phyloP scores from a whole-genome alignment of 495 filamentous ascomycete genomes.

The Podospora conica region DNA sequence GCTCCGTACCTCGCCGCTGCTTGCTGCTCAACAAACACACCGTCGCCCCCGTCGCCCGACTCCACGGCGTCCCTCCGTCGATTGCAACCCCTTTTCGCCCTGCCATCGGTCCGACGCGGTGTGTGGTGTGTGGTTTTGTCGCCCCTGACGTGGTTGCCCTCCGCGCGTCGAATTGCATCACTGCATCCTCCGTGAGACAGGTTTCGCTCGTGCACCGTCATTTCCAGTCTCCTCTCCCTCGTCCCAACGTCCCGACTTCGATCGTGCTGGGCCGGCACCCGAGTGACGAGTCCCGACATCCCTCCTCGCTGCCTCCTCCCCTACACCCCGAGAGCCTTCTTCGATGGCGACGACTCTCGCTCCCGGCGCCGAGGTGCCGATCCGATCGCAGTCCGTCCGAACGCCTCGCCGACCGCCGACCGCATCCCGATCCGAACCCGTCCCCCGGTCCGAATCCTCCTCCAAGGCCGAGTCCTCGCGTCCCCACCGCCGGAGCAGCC shows the following conservation, averaged over 20 bases:
- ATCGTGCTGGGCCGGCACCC: not conserved
- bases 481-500: slow-evolving; percentile 40
- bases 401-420: slow-evolving; percentile 29
- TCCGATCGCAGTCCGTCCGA: slow-evolving; percentile 32
- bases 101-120: slow-evolving; percentile 4
- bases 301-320: not conserved
- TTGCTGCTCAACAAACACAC: slow-evolving; percentile 1
- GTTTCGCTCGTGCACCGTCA: not conserved
- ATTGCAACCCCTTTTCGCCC: slow-evolving; percentile 6
- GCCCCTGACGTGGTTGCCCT: not conserved
- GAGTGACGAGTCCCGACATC: not conserved
- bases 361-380: slow-evolving; percentile 27
- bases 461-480: slow-evolving; percentile 37
- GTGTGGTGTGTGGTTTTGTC: not conserved
- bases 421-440: slow-evolving; percentile 24
- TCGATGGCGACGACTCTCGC: slow-evolving; percentile 28
- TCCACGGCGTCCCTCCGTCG: not conserved
- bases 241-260: not conserved
- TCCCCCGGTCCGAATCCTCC: slow-evolving; percentile 29
- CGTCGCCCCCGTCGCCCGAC: not conserved
- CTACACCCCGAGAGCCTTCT: not conserved
- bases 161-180: slow-evolving; percentile 6
- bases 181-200: not conserved
- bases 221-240: not conserved
- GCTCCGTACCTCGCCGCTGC: not conserved